Base-by-base conservation (phyloP, 2,329 filamentous ascomycete genomes). In the Sporothrix inflata region DNA sequence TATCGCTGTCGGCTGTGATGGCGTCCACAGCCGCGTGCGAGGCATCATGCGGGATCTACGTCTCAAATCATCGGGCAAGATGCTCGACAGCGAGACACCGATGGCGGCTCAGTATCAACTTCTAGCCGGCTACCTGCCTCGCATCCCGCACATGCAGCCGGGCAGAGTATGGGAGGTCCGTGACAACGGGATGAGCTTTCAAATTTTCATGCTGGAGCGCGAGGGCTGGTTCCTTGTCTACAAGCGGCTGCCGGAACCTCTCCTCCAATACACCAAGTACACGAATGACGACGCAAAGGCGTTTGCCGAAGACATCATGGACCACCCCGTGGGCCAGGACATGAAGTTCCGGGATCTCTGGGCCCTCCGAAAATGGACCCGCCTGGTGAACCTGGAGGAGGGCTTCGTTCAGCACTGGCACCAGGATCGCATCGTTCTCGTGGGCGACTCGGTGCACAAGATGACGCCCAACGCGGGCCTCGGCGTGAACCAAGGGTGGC, bases 391-490 rank as follows among this genome's bases (percentile, higher is more conserved):
- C 42, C 53, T 72, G 8, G 73, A 73, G 49, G 73, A 74, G 27
- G 95, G 95, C 38, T 83, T 98, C 80, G 97, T 98, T 86, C 98
- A 98, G 16, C 45, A 68, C 16, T 98, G 94, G 94, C 97, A 98
- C 81, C 95, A 98, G 81, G 89, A 95, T 74, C 94, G 95, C 67
- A 98, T 72, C 38, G 73, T 74, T 55, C 73, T 74, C 24, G 42
- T 72, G 19, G 71, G 71, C 24, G 73, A 74, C 67, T 42, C 73
- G 30, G 60, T 68, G 34, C 66, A 68, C 67, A 74, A 74, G 71
- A 71, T 74, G 70, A 72, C 70, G 66, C 73, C 71, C 21, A 73
- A 74, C 66, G 57, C 66, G 19, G 70, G 47, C 47, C 71, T 73
- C 21, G 60, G 71, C n/a, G 21, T 72, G 40, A 71, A 73, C 61